Base-by-base conservation (phyloP, 352 stramenopile species). In the Pythium phragmitis region DNA sequence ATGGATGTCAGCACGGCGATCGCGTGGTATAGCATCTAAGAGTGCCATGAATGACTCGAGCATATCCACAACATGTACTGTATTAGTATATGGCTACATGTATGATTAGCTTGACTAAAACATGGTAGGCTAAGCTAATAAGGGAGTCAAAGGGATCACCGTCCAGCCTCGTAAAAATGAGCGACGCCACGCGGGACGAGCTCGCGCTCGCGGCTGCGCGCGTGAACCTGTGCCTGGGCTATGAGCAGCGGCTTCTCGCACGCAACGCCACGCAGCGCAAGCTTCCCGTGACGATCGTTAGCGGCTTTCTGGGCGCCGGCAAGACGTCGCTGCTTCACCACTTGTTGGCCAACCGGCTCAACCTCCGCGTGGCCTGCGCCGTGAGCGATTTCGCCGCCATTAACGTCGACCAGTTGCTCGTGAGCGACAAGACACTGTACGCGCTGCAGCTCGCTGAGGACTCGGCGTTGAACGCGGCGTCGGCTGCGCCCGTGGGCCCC, bases 291-390 rank as follows among this genome's bases (percentile, higher is more conserved):
- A 89, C 80, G 36, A 85, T 89, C 56, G 78, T 88, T 26, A 88
- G 73, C 13, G 81, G 81, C 37, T 88, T 88, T 55, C 55, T 92
- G 11, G 83, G 83, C 9, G 71, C 80, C 7, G 82, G 82, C 60
- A 91, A 91, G 66, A 89, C 80, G 48, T 89, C 82, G 50, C 67
- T 91, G 43, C 63, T 89, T 46, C 75, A 79, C 54, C 79, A 88
- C 64, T 68, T 90, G 54, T 67, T 92, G 46, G 68, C 75, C 46
- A 79, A 88, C 60, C 81, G 81, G 17, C 70, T 88, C 26, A 92
- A 92, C 62, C 67, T 90, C 23, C 77, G 77, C 28, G 73, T 92
- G 28, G 82, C 80, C 8, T 90, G 79, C 54, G 82, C 80, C 11
- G 78, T 92, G 21, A 90, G 80, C 52, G 81, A 92, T 58, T 57